These are phyloP conservation scores for Catharanthus roseus DNA, from an alignment of 257 asterid species.

Conservation along the genomic window DNA sequence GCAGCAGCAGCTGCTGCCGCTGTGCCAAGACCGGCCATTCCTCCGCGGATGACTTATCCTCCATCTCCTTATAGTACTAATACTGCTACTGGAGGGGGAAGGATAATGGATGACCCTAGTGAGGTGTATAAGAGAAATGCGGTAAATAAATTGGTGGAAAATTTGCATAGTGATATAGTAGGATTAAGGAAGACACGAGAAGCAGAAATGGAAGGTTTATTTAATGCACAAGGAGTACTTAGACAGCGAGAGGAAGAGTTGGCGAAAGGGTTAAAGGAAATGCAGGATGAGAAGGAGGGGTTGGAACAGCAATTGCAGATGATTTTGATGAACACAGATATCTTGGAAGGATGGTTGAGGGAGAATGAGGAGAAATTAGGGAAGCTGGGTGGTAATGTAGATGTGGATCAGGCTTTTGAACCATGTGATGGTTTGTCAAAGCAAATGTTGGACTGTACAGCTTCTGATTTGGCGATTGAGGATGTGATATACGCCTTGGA, in stretches of 20 bases:
- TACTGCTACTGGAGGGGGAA: slow-evolving; percentile 27
- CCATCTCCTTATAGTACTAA: slow-evolving; percentile 57
- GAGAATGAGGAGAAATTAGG: slow-evolving; percentile 60
- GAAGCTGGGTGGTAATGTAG: slow-evolving; percentile 30
- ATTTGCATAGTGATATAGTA: slow-evolving; percentile 45
- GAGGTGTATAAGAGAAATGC: slow-evolving; percentile 65
- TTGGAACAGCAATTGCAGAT: slow-evolving; percentile 88
- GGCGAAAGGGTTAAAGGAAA: slow-evolving; percentile 61
- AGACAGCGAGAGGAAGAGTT: slow-evolving; percentile 65
- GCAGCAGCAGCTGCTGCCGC: slow-evolving; percentile 32
- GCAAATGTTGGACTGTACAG: slow-evolving; percentile 73
- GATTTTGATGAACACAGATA: slow-evolving; percentile 68
- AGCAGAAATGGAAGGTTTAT: slow-evolving; percentile 73
- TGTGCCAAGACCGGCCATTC: slow-evolving; percentile 50
- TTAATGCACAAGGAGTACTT: slow-evolving; percentile 48
- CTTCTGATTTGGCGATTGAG: slow-evolving; percentile 76
- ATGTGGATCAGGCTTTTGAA: slow-evolving; percentile 62
- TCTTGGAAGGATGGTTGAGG: slow-evolving; percentile 69
- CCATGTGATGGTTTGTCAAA: slow-evolving; percentile 60
- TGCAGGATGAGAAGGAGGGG: slow-evolving; percentile 85
- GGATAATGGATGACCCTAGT: slow-evolving; percentile 53
- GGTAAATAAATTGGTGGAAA: slow-evolving; percentile 52
- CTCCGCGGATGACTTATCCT: slow-evolving; percentile 56
- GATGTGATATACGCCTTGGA: slow-evolving; percentile 82
- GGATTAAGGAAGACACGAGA: slow-evolving; percentile 63